Evolutionary conservation across 2,329 filamentous ascomycete species (phyloP), one percentile per base, ranked within the genome.

Genomic region (Scorias spongiosa): DNA sequence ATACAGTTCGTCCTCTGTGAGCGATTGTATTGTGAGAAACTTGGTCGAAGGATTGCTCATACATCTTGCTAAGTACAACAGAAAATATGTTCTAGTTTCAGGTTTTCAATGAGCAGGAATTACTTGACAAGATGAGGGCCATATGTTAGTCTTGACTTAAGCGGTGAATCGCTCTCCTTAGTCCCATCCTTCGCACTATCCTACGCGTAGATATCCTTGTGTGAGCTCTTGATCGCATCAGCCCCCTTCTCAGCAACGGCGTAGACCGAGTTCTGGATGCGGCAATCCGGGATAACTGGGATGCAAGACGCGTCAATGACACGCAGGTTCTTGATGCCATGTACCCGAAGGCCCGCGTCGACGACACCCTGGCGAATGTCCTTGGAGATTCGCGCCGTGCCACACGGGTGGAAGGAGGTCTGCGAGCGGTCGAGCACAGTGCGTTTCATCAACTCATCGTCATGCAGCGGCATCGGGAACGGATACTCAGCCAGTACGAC

Each of bases 221-320:
- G 20, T 26, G 20, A 26, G 9, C 17, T 37, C 45, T 42, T 47
- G 45, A 47, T 47, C 18, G 42, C 28, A 42, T 47, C 45, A 15
- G 45, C 45, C 15, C 39, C 42, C 36, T 46, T 47, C 46, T 49
- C 48, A 6, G 48, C 48, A 14, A 49, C 41, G 8, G 48, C 48
- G 42, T 49, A 49, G 26, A 48, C 43, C n/a, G 43, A 17, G 15
- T 39, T 47, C 42, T 47, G 45, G 43, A 46, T 37, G 37, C 47
- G 46, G 1, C 42, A 45, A 10, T 42, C 39, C 12, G 51, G 52
- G 18, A 51, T 47, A 36, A 57, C 45, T 5, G 55, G 56, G 26
- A 57, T 40, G 10, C 55, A 49, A 44, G 48, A 52, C 5, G 56
- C 55, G 45, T 60, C 54, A 11, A 59, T 47, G 14, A 58, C 48